These are phyloP conservation scores for Aphanomyces euteiches DNA, from an alignment of 352 stramenopile species.

Conservation along the genomic window DNA sequence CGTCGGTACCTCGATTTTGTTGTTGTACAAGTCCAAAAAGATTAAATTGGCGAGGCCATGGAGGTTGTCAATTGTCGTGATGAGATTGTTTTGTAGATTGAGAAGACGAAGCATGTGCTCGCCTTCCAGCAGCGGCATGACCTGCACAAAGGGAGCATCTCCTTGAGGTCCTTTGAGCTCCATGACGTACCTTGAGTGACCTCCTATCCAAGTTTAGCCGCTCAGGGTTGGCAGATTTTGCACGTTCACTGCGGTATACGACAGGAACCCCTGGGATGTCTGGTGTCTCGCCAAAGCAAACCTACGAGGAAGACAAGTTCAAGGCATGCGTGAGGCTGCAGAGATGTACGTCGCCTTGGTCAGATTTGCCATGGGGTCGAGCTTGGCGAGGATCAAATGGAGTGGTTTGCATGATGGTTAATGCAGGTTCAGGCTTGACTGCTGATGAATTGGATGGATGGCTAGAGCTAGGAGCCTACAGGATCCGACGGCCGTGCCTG, in stretches of 20 bases:
- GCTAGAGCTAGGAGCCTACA: no score
- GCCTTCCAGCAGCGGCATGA: conserved; percentile 83
- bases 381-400: no score
- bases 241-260: conserved; percentile 68
- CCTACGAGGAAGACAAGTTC: conserved; percentile 32
- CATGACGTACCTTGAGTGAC: conserved; percentile 44
- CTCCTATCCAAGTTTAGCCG: conserved; percentile 87
- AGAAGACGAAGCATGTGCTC: conserved; percentile 86
- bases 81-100: conserved; percentile 90
- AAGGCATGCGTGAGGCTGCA: no score
- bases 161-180: conserved; percentile 31
- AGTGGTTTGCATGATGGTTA: no score
- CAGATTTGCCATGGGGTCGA: no score
- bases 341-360: no score
- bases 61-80: conserved; percentile 81
- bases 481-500: no score
- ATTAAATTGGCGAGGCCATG: conserved; percentile 85
- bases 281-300: conserved; percentile 70
- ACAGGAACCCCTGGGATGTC: conserved; percentile 65
- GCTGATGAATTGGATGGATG: no score
- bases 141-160: conserved; percentile 21
- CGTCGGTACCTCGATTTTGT: conserved; percentile 67
- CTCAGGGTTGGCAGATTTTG: conserved; percentile 66
- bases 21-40: conserved; percentile 92
- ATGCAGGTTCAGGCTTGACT: no score